These are phyloP conservation scores for Auxenochlorella protothecoides DNA, from an alignment of 139 green algal species.

Conservation along the genomic window DNA sequence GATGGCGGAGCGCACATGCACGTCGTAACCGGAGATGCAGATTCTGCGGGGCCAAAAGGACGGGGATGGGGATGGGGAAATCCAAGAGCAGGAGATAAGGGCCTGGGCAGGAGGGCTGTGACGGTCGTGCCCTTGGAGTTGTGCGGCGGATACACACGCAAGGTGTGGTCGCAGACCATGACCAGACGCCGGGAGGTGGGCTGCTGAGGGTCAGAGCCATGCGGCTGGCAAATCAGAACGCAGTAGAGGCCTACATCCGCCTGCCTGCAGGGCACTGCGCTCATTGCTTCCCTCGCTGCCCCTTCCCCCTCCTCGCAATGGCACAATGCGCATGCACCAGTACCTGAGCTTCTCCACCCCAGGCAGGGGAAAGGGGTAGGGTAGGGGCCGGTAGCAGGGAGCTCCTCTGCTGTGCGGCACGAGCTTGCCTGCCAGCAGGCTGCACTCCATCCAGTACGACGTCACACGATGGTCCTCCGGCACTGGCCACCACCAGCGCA, in stretches of 20 bases:
- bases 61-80: too few species aligned
- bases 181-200: not conserved
- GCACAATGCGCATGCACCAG: too few species aligned
- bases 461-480: constrained; percentile 29
- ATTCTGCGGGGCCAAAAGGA: constrained; percentile 3
- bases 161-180: too few species aligned
- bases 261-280: too few species aligned
- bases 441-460: constrained; percentile 31
- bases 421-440: constrained; percentile 1
- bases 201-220: not conserved
- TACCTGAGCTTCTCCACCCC: constrained; percentile 13
- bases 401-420: constrained; percentile 6
- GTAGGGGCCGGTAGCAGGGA: constrained; percentile 24
- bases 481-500: constrained; percentile 6
- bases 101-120: not conserved
- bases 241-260: too few species aligned
- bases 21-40: constrained; percentile 12
- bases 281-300: too few species aligned
- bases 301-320: too few species aligned
- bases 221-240: constrained; percentile 2
- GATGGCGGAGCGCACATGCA: constrained; percentile 14
- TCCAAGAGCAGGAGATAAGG: not conserved
- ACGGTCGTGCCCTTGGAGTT: too few species aligned
- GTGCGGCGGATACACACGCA: too few species aligned
- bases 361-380: constrained; percentile 24